A percentile compares a stretch with the other conserved stretches of the same genome.
phyloP scores from a whole-genome alignment of 2,329 filamentous ascomycete genomes.

The Sarocladium strictum region DNA sequence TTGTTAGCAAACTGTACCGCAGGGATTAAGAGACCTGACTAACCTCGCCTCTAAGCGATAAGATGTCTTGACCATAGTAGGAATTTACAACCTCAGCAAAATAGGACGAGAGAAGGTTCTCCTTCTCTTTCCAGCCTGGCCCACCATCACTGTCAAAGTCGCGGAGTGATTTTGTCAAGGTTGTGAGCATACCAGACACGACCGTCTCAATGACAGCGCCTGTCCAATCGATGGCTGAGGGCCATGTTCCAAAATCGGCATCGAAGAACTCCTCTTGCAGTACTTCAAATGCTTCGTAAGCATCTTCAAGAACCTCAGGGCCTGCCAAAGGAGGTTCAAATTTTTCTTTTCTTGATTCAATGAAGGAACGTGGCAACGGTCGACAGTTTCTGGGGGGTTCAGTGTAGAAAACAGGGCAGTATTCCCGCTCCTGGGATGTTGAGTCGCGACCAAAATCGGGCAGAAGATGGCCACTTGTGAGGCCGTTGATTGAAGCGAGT shows the following conservation, averaged over 20 bases:
- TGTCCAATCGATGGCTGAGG: slow-evolving; percentile 87
- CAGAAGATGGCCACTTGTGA: neutral
- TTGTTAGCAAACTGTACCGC: too few relatives aligned
- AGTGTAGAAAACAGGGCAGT: slow-evolving; percentile 10
- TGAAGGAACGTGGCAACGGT: slow-evolving; percentile 8
- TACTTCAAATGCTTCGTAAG: slow-evolving; percentile 61
- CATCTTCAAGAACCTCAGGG: slow-evolving; percentile 33
- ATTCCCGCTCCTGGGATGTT: neutral
- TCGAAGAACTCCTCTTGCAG: slow-evolving; percentile 78
- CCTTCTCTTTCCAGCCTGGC: slow-evolving; percentile 45
- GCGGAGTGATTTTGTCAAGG: slow-evolving; percentile 58
- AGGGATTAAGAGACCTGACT: too few relatives aligned
- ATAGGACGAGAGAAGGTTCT: slow-evolving; percentile 78
- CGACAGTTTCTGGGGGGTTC: slow-evolving; percentile 1
- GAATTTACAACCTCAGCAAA: slow-evolving; percentile 72
- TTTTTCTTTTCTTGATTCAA: neutral
- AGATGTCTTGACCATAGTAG: slow-evolving; percentile 81
- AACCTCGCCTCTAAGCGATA: slow-evolving; percentile 59
- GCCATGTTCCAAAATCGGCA: slow-evolving; percentile 75
- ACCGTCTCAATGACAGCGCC: slow-evolving; percentile 78
- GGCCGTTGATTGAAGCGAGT: neutral
- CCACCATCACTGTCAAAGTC: slow-evolving; percentile 27
- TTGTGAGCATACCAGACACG: slow-evolving; percentile 64
- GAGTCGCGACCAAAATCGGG: neutral
- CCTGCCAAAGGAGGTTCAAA: neutral